A percentile compares a stretch with the other conserved stretches of the same genome.
These are phyloP conservation scores for Orbilia ellipsospora DNA, from an alignment of 2,329 filamentous ascomycete genomes.

Conservation along the genomic window DNA sequence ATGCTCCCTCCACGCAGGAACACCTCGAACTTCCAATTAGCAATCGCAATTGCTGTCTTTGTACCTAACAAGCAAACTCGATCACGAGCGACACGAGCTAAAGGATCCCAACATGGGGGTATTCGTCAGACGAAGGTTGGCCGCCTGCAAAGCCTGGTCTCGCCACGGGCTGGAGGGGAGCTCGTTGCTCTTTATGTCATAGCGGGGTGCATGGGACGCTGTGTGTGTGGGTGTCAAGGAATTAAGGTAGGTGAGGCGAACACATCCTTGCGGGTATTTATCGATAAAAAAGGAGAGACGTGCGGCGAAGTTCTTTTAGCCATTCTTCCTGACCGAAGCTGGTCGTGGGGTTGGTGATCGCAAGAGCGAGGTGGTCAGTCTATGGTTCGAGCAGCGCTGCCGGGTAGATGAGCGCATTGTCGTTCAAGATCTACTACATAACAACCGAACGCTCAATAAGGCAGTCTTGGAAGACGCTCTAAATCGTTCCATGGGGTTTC, in stretches of 20 bases:
- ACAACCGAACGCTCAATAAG: conserved; percentile 15
- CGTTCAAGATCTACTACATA: not conserved
- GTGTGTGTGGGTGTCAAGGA: conserved; percentile 38
- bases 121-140: conserved; percentile 26
- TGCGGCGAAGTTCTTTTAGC: conserved; percentile 21
- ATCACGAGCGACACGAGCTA: conserved; percentile 29
- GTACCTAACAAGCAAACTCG: conserved; percentile 7
- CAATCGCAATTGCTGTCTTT: conserved; percentile 13
- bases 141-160: conserved; percentile 26
- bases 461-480: conserved; percentile 25
- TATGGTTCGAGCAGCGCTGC: conserved; percentile 13
- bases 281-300: conserved; percentile 49
- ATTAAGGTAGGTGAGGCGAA: conserved; percentile 43
- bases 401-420: conserved; percentile 19
- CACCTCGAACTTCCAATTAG: conserved; percentile 6
- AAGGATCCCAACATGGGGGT: conserved; percentile 27
- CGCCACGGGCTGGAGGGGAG: conserved; percentile 36
- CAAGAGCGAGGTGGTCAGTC: conserved; percentile 16
- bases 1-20: conserved; percentile 36
- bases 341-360: conserved; percentile 29
- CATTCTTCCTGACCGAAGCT: conserved; percentile 29
- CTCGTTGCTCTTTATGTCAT: conserved; percentile 55
- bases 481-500: conserved; percentile 36
- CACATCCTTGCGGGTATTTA: conserved; percentile 53
- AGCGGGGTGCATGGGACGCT: conserved; percentile 40